Conservation (phyloP, 257 asterid species). For the Solanum pimpinellifolium region DNA sequence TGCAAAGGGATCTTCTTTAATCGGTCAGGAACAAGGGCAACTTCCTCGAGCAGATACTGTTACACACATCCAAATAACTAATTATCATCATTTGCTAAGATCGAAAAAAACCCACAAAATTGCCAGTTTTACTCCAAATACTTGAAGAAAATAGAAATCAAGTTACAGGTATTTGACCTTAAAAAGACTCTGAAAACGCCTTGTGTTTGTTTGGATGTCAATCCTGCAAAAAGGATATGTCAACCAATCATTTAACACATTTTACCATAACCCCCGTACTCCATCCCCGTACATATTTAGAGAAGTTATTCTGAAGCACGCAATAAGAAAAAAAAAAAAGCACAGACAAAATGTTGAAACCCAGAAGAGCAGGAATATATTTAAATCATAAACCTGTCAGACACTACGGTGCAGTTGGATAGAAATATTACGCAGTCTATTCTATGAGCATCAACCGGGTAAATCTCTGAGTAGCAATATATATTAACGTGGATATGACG, state of each 20-base stretch:
- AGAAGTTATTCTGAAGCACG: background rate
- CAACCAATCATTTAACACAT: background rate
- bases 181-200: constrained; percentile 81
- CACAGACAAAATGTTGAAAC: background rate
- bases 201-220: constrained; percentile 81
- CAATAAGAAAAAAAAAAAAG: background rate
- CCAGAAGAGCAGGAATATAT: background rate
- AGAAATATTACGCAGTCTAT: background rate
- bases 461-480: background rate
- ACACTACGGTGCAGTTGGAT: background rate
- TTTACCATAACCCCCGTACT: background rate
- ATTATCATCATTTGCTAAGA: background rate
- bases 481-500: background rate
- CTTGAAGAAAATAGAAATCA: background rate
- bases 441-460: background rate
- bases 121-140: background rate
- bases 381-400: background rate
- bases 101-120: background rate
- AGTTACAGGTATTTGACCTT: constrained; percentile 29
- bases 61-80: background rate
- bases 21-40: constrained; percentile 58
- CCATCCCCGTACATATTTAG: background rate
- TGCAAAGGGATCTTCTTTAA: constrained; percentile 73
- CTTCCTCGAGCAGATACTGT: constrained; percentile 90
- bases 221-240: constrained; percentile 44